Conservation (phyloP, 768 basidiomycete genomes). For the Calocybe cyanea region DNA sequence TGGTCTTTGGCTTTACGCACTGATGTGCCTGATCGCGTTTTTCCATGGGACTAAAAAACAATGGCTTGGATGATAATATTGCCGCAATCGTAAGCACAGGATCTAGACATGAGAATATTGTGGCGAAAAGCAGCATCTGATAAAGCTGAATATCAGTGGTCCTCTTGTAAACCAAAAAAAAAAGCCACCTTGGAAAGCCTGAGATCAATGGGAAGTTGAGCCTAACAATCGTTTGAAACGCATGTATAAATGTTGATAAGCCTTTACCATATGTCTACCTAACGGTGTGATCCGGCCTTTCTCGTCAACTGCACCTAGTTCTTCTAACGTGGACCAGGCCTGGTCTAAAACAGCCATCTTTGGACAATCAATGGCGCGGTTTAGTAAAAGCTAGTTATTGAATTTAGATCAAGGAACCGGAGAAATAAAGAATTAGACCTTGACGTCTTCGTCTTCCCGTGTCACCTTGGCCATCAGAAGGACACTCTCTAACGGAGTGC, state of each 20-base stretch:
- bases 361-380: conserved; percentile 82
- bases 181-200: conserved; percentile 71
- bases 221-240: conserved; percentile 34
- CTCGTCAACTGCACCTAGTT: conserved; percentile 73
- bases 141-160: background rate
- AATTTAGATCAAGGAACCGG: background rate
- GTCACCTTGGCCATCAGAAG: conserved; percentile 80
- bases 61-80: conserved; percentile 79
- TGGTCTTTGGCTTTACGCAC: conserved; percentile 34
- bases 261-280: conserved; percentile 70
- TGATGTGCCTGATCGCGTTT: conserved; percentile 74
- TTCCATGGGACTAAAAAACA: conserved; percentile 81
- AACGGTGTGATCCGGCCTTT: conserved; percentile 71
- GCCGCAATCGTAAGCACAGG: conserved; percentile 82
- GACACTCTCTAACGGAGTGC: conserved; percentile 82
- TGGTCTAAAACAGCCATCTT: conserved; percentile 68
- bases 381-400: conserved; percentile 49
- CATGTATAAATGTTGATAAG: background rate
- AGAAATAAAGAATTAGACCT: conserved; percentile 36
- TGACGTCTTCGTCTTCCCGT: conserved; percentile 74
- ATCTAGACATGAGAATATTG: conserved; percentile 79
- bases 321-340: conserved; percentile 68
- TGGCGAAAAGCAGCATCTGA: conserved; percentile 86
- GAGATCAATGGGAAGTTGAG: conserved; percentile 84
- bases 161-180: too few species aligned